Conservation (phyloP, 495 filamentous ascomycete genomes). For the Daldinia caldariorum region DNA sequence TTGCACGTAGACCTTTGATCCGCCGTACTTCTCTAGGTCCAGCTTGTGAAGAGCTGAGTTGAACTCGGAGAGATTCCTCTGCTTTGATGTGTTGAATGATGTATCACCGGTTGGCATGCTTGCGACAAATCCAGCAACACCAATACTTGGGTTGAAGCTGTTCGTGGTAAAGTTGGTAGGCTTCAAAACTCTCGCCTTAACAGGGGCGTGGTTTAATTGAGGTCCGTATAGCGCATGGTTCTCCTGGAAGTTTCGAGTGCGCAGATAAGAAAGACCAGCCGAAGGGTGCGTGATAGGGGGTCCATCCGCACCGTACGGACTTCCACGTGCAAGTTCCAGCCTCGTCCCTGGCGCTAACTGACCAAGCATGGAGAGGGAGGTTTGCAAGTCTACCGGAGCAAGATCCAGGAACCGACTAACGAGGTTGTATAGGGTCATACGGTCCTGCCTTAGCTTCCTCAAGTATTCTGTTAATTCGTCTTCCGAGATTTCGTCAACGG, state of each 20-base stretch:
- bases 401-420: constrained; percentile 67
- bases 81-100: constrained; percentile 40
- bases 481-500: constrained; percentile 62
- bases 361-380: constrained; percentile 2
- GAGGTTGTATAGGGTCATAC: constrained; percentile 55
- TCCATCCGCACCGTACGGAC: constrained; percentile 66
- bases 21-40: constrained; percentile 70
- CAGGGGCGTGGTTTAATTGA: constrained; percentile 67
- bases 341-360: constrained; percentile 36
- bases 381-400: constrained; percentile 45
- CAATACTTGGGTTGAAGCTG: constrained; percentile 48
- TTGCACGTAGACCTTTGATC: constrained; percentile 71
- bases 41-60: constrained; percentile 53
- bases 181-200: constrained; percentile 74
- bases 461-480: constrained; percentile 69
- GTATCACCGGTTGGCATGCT: constrained; percentile 45
- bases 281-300: constrained; percentile 91
- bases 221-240: constrained; percentile 90
- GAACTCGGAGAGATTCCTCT: not conserved
- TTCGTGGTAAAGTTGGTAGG: constrained; percentile 41
- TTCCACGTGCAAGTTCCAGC: constrained; percentile 31
- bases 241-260: constrained; percentile 71
- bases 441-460: constrained; percentile 65
- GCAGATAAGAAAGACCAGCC: constrained; percentile 85
- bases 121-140: constrained; percentile 62